A percentile compares a stretch with the other conserved stretches of the same genome.
phyloP scores from a whole-genome alignment of 164 flowering plant genomes.

The Vitis amurensis region DNA sequence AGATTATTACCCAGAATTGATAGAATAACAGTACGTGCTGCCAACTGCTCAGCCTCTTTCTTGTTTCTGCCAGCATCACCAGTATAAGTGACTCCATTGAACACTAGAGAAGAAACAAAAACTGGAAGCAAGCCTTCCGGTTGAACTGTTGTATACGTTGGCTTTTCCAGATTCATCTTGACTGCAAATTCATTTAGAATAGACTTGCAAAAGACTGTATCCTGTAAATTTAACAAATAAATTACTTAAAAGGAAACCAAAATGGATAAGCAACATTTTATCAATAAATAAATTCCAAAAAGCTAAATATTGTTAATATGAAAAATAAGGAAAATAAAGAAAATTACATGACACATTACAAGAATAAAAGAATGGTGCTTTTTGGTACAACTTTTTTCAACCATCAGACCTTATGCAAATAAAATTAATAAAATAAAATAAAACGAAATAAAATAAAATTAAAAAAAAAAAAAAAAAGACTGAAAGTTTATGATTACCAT shows the following conservation, averaged over 20 bases:
- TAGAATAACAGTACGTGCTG: slow-evolving; percentile 52
- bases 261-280: neutral
- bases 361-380: too few relatives aligned
- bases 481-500: too few relatives aligned
- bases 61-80: slow-evolving; percentile 47
- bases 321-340: neutral
- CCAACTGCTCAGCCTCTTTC: slow-evolving; percentile 72
- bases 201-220: slow-evolving; percentile 52
- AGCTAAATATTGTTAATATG: neutral
- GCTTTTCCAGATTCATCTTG: slow-evolving; percentile 46
- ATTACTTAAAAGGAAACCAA: neutral
- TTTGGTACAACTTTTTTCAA: too few relatives aligned
- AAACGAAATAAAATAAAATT: neutral
- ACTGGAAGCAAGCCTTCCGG: slow-evolving; percentile 33
- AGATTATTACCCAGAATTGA: slow-evolving; percentile 40
- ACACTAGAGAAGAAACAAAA: slow-evolving; percentile 42
- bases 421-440: too few relatives aligned
- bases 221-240: slow-evolving; percentile 33
- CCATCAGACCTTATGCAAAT: too few relatives aligned
- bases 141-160: slow-evolving; percentile 44
- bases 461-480: neutral
- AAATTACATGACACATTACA: neutral
- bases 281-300: neutral
- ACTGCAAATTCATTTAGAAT: slow-evolving; percentile 60
- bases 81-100: slow-evolving; percentile 41